A percentile compares a stretch with the other conserved stretches of the same genome.
These are phyloP conservation scores for Penicillium desertorum DNA, from an alignment of 495 filamentous ascomycete species.

Conservation along the genomic window DNA sequence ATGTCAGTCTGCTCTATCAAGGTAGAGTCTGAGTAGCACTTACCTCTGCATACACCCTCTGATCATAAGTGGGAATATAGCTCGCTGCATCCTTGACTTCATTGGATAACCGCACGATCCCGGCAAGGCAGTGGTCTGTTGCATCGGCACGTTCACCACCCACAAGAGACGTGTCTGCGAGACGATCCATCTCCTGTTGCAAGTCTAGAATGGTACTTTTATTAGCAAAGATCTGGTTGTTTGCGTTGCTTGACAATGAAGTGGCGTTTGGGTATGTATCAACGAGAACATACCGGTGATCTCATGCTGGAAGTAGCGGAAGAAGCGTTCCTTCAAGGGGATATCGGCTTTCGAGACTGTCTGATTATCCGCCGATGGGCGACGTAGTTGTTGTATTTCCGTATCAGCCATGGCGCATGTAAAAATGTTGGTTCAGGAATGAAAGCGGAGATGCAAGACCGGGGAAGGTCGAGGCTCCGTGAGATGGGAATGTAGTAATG, in stretches of 20 bases:
- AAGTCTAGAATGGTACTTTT: slow-evolving; percentile 42
- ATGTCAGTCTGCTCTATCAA: slow-evolving; percentile 1
- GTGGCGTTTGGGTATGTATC: background rate
- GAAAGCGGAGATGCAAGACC: background rate
- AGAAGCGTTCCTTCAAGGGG: slow-evolving; percentile 69
- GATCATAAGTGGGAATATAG: slow-evolving; percentile 74
- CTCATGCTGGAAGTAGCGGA: slow-evolving; percentile 73
- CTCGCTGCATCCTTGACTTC: slow-evolving; percentile 67
- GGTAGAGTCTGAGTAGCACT: background rate
- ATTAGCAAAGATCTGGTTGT: background rate
- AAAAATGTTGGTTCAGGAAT: background rate
- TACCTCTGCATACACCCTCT: slow-evolving; percentile 71
- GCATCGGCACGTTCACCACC: slow-evolving; percentile 61
- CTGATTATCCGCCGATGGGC: slow-evolving; percentile 44
- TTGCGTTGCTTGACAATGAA: background rate
- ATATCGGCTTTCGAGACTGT: slow-evolving; percentile 44
- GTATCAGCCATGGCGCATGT: slow-evolving; percentile 34
- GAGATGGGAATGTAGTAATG: slow-evolving; percentile 25
- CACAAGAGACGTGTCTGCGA: slow-evolving; percentile 50
- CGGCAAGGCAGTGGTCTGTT: slow-evolving; percentile 65
- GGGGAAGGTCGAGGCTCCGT: background rate
- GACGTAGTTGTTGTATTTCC: slow-evolving; percentile 33
- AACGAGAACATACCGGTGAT: slow-evolving; percentile 55
- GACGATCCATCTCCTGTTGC: slow-evolving; percentile 59
- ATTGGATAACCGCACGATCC: slow-evolving; percentile 64